Base-by-base conservation (phyloP, 2,329 filamentous ascomycete genomes). In the Xylariales sp. region DNA sequence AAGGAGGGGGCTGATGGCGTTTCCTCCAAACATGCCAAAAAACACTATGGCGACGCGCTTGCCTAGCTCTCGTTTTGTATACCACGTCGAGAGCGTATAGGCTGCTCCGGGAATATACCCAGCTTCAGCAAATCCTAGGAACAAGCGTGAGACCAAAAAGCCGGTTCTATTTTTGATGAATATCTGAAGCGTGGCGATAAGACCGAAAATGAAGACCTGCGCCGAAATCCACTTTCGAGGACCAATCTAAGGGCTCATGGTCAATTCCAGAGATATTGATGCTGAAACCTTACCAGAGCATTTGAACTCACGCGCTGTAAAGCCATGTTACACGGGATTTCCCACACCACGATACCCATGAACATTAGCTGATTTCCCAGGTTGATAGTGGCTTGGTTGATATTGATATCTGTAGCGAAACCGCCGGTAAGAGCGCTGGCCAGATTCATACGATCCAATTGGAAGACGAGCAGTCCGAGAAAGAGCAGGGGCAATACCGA, bases 361-460 rank as follows among this genome's bases (percentile, higher is more conserved):
- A 71, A 74, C 68, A 75, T 70, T 7, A 75, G 50, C 44, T 74
- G 70, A 40, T 75, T 74, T 0, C 72, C 71, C 1, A 74, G 49
- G 37, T 76, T 76, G 41, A 75, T 64, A 0, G 65, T 71, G 16
- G 63, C 60, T 42, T 72, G 67, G 23, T 57, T 53, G 6, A 74
- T 57, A 0, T 47, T 41, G 20, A 73, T 67, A 24, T 65, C 59
- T 3, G 53, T 50, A 2, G 66, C 65, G 31, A 74, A 70, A 1
- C 66, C 67, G 4, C 60, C 67, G 0, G 71, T 76, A 1, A 74
- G 53, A 8, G 70, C 70, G 42, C 67, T 72, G n/a, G 67, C 69
- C 5, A 74, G 57, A 40, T 75, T 74, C 59, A 71, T 74, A 18
- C 72, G 66, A 42, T 76, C 72, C 0, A 75, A 52, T 47, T 74